phyloP scores from a whole-genome alignment of 2,329 filamentous ascomycete species.

The Zymoseptoria tritici region DNA sequence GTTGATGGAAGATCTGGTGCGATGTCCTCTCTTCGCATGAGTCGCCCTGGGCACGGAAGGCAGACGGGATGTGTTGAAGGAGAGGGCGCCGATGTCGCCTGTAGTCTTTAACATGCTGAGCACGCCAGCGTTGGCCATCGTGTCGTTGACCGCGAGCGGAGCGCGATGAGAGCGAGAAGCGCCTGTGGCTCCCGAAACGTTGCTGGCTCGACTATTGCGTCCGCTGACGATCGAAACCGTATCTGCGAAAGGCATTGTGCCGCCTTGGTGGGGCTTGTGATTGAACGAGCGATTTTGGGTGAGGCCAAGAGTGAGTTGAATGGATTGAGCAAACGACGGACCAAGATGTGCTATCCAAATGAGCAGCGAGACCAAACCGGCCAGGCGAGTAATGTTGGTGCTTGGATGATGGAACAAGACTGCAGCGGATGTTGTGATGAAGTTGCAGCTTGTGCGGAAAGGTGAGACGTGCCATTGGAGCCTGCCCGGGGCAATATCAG shows the following conservation, averaged over 20 bases:
- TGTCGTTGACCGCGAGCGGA: slow-evolving; percentile 27
- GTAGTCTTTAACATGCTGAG: slow-evolving; percentile 46
- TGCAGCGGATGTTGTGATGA: slow-evolving; percentile 5
- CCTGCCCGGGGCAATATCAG: not conserved
- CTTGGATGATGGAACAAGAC: slow-evolving; percentile 10
- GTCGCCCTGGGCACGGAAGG: slow-evolving; percentile 31
- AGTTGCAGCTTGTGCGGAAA: not conserved
- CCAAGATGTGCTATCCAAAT: slow-evolving; percentile 27
- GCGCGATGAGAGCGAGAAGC: slow-evolving; percentile 21
- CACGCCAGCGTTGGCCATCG: slow-evolving; percentile 35
- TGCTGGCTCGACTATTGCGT: slow-evolving; percentile 42
- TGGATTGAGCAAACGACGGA: slow-evolving; percentile 12
- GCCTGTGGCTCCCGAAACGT: slow-evolving; percentile 34
- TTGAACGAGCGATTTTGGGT: slow-evolving; percentile 9
- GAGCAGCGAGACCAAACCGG: slow-evolving; percentile 17
- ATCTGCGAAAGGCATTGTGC: slow-evolving; percentile 40
- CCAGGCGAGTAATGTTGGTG: slow-evolving; percentile 17
- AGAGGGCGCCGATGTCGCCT: slow-evolving; percentile 38
- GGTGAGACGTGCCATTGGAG: not conserved
- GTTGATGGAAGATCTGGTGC: slow-evolving; percentile 33
- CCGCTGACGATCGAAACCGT: slow-evolving; percentile 40
- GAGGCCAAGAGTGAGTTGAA: not conserved
- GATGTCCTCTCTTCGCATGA: slow-evolving; percentile 29
- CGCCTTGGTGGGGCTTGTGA: slow-evolving; percentile 23
- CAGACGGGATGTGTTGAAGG: slow-evolving; percentile 32